A percentile compares a stretch with the other conserved stretches of the same genome.
phyloP scores from a whole-genome alignment of 768 basidiomycete genomes.

The Cystobasidium ongulense region DNA sequence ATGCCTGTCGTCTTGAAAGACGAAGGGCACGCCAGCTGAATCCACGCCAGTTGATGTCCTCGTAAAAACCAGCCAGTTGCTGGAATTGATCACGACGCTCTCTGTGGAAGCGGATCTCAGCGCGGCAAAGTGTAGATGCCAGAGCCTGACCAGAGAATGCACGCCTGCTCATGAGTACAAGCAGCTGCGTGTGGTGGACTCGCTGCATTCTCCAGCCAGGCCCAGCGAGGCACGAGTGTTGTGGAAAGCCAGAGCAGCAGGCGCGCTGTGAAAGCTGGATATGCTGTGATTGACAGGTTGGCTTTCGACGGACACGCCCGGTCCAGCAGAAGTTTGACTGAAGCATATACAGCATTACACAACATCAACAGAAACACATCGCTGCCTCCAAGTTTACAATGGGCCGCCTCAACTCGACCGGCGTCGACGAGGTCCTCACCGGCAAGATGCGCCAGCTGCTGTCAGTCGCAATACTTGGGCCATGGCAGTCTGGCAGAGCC shows the following conservation, averaged over 20 bases:
- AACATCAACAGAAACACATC: too few relatives aligned
- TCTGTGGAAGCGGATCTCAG: background rate
- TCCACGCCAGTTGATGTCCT: background rate
- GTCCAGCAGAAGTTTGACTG: background rate
- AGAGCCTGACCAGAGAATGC: background rate
- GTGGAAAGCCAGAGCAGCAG: background rate
- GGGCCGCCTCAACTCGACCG: constrained; percentile 11
- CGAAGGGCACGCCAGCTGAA: background rate
- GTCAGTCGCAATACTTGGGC: background rate
- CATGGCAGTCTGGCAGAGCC: background rate
- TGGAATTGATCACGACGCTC: background rate
- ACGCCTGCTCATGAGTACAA: background rate
- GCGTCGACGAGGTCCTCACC: constrained; percentile 3
- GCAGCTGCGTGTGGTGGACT: background rate
- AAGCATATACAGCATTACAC: background rate
- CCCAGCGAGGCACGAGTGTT: constrained; percentile 15
- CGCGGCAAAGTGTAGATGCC: background rate
- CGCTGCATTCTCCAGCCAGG: background rate
- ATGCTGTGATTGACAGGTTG: too few relatives aligned
- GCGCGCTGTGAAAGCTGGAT: too few relatives aligned
- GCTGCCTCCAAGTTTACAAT: background rate
- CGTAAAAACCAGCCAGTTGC: constrained; percentile 3
- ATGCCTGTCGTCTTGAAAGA: background rate
- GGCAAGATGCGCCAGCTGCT: background rate
- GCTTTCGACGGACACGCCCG: background rate